Base-by-base conservation (phyloP, 2,329 filamentous ascomycete species). In the Cytospora mali region DNA sequence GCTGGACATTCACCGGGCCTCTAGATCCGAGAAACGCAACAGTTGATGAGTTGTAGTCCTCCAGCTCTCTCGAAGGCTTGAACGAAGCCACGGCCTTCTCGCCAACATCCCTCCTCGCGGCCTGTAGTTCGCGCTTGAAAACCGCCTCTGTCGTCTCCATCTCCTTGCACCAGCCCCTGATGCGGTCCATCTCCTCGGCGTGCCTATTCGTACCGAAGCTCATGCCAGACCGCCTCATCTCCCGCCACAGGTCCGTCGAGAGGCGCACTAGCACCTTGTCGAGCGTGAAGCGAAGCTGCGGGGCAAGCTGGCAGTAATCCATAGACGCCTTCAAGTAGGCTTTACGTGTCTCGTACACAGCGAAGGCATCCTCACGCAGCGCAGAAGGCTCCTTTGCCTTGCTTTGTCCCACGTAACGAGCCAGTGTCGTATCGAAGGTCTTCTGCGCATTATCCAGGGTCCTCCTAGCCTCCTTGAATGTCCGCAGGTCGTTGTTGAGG, bases 381-480 rank as follows among this genome's bases (percentile, higher is more conserved):
- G 93, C 86, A 0, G 93, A 97, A 0, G 94, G 86, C 75, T 99
- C 95, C 76, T 98, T 99, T 6, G 92, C 89, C 80, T 97, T 98
- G 68, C 88, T 90, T 75, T 97, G 93, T 3, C 85, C 81, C 6
- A 93, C 84, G 72, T 96, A 98, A 63, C 93, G 87, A 25, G 91
- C 86, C 62, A 97, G 84, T 3, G 91, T 87, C 60, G 85, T 84
- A 74, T 99, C 95, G 71, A 93, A 97, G 3, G 85, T 84, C 75
- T 92, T 92, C 75, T 99, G 95, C 0, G 91, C 82, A 53, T 86
- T 80, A 64, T 97, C 94, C 61, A 98, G 81, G 14, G 81, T 80
- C 68, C 89, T 86, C 61, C 92, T 87, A 10, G 87, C 86, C 71
- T 98, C 93, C 76, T 94, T 97, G 79, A 99, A 96, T 59, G 86